These are phyloP conservation scores for Tolypocladium ophioglossoides DNA, from an alignment of 2,329 filamentous ascomycete species.

Conservation along the genomic window DNA sequence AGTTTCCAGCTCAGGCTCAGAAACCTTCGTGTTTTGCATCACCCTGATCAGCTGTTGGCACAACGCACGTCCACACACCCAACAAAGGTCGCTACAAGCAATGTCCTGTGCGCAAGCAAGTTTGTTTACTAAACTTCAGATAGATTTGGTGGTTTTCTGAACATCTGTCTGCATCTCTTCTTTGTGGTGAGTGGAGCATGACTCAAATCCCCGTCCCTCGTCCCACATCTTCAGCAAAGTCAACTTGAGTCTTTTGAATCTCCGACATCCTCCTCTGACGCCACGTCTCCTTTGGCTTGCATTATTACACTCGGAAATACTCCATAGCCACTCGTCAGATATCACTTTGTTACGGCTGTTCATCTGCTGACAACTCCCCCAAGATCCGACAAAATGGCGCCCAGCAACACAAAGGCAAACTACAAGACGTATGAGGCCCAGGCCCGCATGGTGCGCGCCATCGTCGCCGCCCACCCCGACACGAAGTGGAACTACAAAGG, in stretches of 20 bases:
- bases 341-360: too few relatives aligned
- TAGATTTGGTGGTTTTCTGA: background rate
- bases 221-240: background rate
- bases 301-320: background rate
- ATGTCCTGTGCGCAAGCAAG: background rate
- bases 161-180: background rate
- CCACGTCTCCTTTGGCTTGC: background rate
- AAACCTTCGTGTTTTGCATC: background rate
- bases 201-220: background rate
- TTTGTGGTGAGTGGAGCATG: background rate
- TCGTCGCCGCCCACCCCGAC: slow-evolving; percentile 45
- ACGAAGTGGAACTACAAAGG: slow-evolving; percentile 51
- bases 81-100: background rate
- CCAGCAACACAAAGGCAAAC: slow-evolving; percentile 33
- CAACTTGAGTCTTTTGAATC: background rate
- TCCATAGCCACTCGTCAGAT: background rate
- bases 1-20: background rate
- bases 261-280: background rate
- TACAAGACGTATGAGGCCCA: slow-evolving; percentile 52
- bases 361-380: background rate
- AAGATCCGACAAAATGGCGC: slow-evolving; percentile 28
- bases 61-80: background rate
- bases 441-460: slow-evolving; percentile 48
- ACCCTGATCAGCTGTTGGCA: background rate
- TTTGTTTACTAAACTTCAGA: background rate